Evolutionary conservation across 2,329 filamentous ascomycete species (phyloP), one percentile per base, ranked within the genome.

Genomic region (Aschersonia sp.): DNA sequence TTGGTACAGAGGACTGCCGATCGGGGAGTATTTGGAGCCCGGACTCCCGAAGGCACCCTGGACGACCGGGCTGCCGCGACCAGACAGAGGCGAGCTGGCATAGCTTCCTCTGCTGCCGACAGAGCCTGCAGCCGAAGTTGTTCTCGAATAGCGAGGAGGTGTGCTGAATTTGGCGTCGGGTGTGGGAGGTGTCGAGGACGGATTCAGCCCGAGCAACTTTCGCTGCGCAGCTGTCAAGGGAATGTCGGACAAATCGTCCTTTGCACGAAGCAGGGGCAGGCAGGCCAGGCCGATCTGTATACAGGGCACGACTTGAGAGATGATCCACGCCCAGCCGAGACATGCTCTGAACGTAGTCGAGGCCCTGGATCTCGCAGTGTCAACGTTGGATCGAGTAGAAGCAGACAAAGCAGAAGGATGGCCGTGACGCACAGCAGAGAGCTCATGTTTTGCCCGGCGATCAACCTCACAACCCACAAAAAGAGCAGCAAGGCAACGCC

Each of bases 201-300:
- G 82, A 40, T 83, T 77, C 3, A 98, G 78, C 45, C 89, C 89
- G 46, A 98, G 78, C 10, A 95, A 76, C 53, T 82, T 75, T 51
- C 91, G 84, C 69, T 97, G 92, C 43, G 62, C 59, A 31, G 60
- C 52, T 9, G 91, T 96, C 54, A 98, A 76, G 51, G 91, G 81
- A 46, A 98, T 94, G 63, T 98, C 92, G 63, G 81, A 72, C 53
- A 96, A 75, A 52, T 89, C 77, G 63, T 97, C 92, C 55, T 73
- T 74, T 43, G 75, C 73, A 53, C 82, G 77, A 57, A 88, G 65
- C 9, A 95, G 74, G 2, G 91, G 92, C 44, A 80, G 70, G 49
- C 86, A 68, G 40, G 88, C 85, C 48, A 82, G 58, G 52, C 70
- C 61, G 47, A 94, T 84, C 65, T 94, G 94, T 58, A 83, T 64